Conservation (phyloP, 148 eudicot species). For the Diospyros kaki region DNA sequence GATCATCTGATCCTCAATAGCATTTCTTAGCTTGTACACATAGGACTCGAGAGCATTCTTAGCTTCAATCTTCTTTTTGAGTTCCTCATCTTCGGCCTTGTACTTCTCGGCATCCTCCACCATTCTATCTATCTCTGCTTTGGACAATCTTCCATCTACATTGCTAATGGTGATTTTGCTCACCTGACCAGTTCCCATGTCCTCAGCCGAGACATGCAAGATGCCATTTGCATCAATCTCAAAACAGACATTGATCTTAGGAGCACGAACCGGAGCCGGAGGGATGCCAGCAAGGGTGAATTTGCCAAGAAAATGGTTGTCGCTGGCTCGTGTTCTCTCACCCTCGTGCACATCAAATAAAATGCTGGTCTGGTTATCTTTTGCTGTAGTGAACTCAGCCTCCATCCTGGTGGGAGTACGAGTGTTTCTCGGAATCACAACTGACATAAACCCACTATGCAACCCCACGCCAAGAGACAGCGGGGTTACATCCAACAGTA, state of each 20-base stretch:
- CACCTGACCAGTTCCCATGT: constrained; percentile 42
- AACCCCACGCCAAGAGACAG: constrained; percentile 39
- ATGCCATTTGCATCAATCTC: constrained; percentile 56
- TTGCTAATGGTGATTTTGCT: constrained; percentile 55
- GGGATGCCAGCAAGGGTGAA: constrained; percentile 34
- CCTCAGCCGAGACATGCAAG: constrained; percentile 49
- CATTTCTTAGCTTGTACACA: constrained; percentile 50
- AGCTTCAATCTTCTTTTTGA: constrained; percentile 45
- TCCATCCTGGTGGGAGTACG: constrained; percentile 35
- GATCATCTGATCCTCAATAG: constrained; percentile 39
- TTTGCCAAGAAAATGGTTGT: constrained; percentile 31
- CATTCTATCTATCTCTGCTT: constrained; percentile 50
- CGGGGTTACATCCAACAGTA: constrained; percentile 41
- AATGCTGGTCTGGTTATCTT: constrained; percentile 33
- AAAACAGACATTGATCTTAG: constrained; percentile 51
- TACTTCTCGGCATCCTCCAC: constrained; percentile 51
- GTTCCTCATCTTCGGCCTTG: constrained; percentile 50
- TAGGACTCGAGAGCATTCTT: constrained; percentile 45
- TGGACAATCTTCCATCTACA: constrained; percentile 48
- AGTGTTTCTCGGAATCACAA: constrained; percentile 40
- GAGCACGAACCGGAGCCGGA: constrained; percentile 44
- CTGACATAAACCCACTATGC: constrained; percentile 40
- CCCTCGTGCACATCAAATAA: constrained; percentile 31
- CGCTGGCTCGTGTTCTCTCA: constrained; percentile 37
- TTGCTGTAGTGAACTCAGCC: constrained; percentile 39